Percentiles rank a stretch among this genome's conserved stretches.
Conservation (phyloP, 2,329 filamentous ascomycete genomes). For the Orbilia blumenaviensis region DNA sequence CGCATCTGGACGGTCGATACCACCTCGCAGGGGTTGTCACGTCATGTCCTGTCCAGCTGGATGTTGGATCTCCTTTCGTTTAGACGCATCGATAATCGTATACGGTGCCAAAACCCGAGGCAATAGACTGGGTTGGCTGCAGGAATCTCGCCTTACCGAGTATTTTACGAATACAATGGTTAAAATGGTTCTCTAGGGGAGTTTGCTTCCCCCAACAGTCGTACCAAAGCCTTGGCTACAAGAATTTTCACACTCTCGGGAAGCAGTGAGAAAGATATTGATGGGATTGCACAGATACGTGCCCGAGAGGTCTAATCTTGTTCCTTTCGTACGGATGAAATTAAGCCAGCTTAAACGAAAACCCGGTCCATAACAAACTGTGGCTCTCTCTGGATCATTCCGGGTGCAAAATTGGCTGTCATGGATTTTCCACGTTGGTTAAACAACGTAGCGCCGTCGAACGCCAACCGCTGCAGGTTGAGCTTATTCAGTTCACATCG, state of each 20-base stretch:
- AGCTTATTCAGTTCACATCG: slow-evolving; percentile 1
- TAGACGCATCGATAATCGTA: slow-evolving; percentile 1
- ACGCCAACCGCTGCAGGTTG: slow-evolving; percentile 15
- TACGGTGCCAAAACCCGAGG: not conserved
- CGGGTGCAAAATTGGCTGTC: not conserved
- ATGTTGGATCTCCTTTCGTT: not conserved
- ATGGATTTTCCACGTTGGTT: not conserved
- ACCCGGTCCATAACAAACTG: not conserved
- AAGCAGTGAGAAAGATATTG: not conserved
- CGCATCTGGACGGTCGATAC: slow-evolving; percentile 2
- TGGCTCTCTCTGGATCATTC: slow-evolving; percentile 9
- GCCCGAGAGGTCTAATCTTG: not conserved
- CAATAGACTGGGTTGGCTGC: slow-evolving; percentile 5
- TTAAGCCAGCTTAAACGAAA: not conserved
- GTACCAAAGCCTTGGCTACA: not conserved
- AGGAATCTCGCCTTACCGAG: not conserved
- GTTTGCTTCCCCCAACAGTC: not conserved
- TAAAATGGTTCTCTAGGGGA: slow-evolving; percentile 2
- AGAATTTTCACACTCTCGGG: not conserved
- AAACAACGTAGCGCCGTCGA: not conserved
- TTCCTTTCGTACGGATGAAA: slow-evolving; percentile 2
- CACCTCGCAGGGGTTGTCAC: slow-evolving; percentile 4
- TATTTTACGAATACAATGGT: no score
- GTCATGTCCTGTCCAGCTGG: slow-evolving; percentile 1
- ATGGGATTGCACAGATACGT: not conserved